A percentile compares a stretch with the other conserved stretches of the same genome.
phyloP scores from a whole-genome alignment of 2,329 filamentous ascomycete species.

The Stachybotrys chartarum region DNA sequence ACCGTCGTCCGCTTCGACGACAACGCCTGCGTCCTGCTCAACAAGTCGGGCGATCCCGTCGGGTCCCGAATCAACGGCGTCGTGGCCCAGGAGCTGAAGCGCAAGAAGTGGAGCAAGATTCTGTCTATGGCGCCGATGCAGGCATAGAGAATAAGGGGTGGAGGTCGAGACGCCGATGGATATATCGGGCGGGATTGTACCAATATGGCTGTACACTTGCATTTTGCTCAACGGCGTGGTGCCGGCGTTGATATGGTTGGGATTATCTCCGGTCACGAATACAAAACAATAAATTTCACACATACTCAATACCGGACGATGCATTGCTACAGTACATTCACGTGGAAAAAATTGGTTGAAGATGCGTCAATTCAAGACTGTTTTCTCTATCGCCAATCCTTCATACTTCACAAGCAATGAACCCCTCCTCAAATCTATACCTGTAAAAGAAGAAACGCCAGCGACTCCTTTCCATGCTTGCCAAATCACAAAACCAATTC shows the following conservation, averaged over 20 bases:
- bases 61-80: constrained; percentile 88
- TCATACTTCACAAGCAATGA: background rate
- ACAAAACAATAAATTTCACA: background rate
- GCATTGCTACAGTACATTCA: background rate
- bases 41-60: constrained; percentile 93
- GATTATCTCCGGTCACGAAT: background rate
- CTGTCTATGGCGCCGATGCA: constrained; percentile 80
- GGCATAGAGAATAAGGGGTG: constrained; percentile 26
- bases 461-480: background rate
- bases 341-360: background rate
- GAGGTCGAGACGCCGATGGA: background rate
- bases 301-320: background rate
- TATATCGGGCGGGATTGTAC: background rate
- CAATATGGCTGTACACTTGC: background rate
- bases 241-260: background rate
- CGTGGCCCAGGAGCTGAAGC: constrained; percentile 80
- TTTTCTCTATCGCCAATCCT: background rate
- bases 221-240: background rate
- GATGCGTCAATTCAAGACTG: background rate
- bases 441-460: background rate
- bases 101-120: constrained; percentile 98
- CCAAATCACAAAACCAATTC: background rate
- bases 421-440: background rate
- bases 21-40: constrained; percentile 95
- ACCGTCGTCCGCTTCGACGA: constrained; percentile 91